These are phyloP conservation scores for Cercospora beticola DNA, from an alignment of 2,329 filamentous ascomycete species.

Conservation along the genomic window DNA sequence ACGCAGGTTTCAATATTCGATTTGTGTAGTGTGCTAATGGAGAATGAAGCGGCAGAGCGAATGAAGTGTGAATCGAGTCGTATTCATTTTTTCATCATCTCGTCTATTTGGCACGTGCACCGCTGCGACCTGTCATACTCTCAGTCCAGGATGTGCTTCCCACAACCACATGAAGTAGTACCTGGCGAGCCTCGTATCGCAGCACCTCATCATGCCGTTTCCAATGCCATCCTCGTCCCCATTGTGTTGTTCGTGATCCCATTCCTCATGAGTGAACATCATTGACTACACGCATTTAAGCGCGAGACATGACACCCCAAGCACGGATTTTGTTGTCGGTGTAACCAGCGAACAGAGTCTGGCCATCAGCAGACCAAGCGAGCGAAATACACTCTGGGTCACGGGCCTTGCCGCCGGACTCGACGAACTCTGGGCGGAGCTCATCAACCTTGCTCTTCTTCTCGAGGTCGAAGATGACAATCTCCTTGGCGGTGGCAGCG, in stretches of 20 bases:
- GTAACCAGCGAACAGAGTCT: slow-evolving; percentile 99
- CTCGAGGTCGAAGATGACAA: slow-evolving; percentile 99
- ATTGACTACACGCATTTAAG: slow-evolving; percentile 31
- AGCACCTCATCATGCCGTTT: slow-evolving; percentile 39
- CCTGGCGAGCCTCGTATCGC: slow-evolving; percentile 39
- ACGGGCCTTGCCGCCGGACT: slow-evolving; percentile 97
- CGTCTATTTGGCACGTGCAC: slow-evolving; percentile 33
- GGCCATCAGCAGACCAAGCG: slow-evolving; percentile 96
- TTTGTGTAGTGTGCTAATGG: neutral
- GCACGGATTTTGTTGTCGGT: slow-evolving; percentile 99
- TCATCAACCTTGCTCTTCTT: slow-evolving; percentile 99
- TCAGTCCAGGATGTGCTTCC: slow-evolving; percentile 27
- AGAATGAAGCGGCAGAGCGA: neutral
- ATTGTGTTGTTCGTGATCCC: neutral
- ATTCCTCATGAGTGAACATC: neutral
- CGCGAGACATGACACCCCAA: slow-evolving; percentile 96
- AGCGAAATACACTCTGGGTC: slow-evolving; percentile 97
- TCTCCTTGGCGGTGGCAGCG: slow-evolving; percentile 93
- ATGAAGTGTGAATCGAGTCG: slow-evolving; percentile 14
- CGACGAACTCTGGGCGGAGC: slow-evolving; percentile 96
- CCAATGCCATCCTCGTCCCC: slow-evolving; percentile 13
- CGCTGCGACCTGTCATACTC: slow-evolving; percentile 41
- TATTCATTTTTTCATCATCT: slow-evolving; percentile 14
- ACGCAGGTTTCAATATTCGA: neutral
- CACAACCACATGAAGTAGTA: slow-evolving; percentile 25